Conservation (phyloP, 805 yeast genomes). For the Starmera amethionina region DNA sequence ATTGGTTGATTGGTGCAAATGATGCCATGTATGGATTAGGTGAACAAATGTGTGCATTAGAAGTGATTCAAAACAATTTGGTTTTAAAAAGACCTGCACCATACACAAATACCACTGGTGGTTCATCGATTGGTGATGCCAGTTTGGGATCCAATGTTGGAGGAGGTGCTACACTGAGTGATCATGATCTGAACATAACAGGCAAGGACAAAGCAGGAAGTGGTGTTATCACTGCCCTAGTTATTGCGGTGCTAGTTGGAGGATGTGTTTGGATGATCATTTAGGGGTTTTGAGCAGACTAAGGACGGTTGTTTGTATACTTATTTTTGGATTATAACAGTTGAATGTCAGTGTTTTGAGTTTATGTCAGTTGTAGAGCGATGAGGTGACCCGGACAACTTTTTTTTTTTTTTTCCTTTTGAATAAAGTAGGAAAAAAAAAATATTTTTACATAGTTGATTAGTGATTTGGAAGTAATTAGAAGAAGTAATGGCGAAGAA, state of each 20-base stretch:
- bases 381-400: no score
- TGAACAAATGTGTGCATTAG: constrained; percentile 70
- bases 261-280: constrained; percentile 75
- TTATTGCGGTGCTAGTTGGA: constrained; percentile 48
- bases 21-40: constrained; percentile 67
- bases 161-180: constrained; percentile 25
- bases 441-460: no score
- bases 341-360: no score
- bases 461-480: not conserved
- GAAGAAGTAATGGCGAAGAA: constrained; percentile 22
- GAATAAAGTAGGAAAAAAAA: no score
- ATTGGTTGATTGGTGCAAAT: constrained; percentile 51
- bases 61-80: constrained; percentile 43
- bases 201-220: constrained; percentile 81
- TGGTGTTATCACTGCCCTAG: constrained; percentile 73
- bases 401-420: no score
- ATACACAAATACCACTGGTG: constrained; percentile 41
- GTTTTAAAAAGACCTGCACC: constrained; percentile 40
- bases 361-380: no score
- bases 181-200: constrained; percentile 35
- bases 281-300: constrained; percentile 10
- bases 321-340: no score
- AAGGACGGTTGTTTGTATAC: no score
- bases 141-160: constrained; percentile 37
- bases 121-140: constrained; percentile 45